Evolutionary conservation across 345 rosid species (phyloP).

Genomic region (Microcos paniculata): DNA sequence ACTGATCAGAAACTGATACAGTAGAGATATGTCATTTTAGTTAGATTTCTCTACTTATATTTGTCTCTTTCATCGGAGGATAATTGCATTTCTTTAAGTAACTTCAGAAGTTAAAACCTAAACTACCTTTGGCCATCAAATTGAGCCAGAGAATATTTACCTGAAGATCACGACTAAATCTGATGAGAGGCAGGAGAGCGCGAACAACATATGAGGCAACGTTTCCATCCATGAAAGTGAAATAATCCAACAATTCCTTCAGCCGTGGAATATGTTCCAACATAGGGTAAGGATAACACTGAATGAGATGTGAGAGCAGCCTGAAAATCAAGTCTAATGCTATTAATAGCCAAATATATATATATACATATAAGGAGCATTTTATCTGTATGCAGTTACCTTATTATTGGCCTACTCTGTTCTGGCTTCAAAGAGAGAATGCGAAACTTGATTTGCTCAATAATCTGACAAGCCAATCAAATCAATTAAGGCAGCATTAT

Average conservation of each 20-base stretch:
- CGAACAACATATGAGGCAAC: constrained; percentile 58
- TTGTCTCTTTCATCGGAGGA: background rate
- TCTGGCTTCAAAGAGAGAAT: constrained; percentile 75
- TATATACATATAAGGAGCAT: background rate
- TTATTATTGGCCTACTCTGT: constrained; percentile 54
- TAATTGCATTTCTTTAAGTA: background rate
- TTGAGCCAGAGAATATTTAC: constrained; percentile 30
- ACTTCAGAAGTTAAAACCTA: background rate
- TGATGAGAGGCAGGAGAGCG: constrained; percentile 70
- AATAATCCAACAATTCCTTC: constrained; percentile 86
- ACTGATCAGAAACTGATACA: background rate
- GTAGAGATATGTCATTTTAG: background rate
- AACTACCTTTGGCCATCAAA: background rate
- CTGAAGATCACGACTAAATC: constrained; percentile 64
- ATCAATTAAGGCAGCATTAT: background rate
- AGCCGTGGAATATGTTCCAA: constrained; percentile 64
- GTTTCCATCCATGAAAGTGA: constrained; percentile 54
- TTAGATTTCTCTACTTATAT: background rate
- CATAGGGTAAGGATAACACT: constrained; percentile 56
- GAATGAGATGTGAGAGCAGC: constrained; percentile 58
- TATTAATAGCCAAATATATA: background rate
- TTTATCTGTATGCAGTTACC: constrained; percentile 35
- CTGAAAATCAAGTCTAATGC: constrained; percentile 37
- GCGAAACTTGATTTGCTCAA: constrained; percentile 78
- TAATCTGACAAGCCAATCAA: constrained; percentile 41